Evolutionary conservation across 2,329 filamentous ascomycete genomes (phyloP).

Genomic region (Calonectria crousiana): DNA sequence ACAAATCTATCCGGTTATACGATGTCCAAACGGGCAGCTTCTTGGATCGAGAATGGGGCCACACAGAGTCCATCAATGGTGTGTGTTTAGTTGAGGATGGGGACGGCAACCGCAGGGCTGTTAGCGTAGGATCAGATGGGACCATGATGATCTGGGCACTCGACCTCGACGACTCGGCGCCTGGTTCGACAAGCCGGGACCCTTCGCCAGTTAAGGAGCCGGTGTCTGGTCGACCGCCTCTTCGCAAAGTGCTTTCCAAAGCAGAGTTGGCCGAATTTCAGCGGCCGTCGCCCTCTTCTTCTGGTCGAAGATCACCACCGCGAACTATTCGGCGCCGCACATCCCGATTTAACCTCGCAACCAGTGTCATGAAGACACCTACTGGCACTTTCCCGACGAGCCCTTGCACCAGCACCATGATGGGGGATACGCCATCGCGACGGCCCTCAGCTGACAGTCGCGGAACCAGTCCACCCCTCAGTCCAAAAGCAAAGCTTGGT

Average conservation of each 20-base stretch:
- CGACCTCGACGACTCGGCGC: slow-evolving; percentile 61
- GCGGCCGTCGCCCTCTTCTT: slow-evolving; percentile 58
- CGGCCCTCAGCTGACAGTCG: slow-evolving; percentile 59
- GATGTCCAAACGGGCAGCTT: slow-evolving; percentile 82
- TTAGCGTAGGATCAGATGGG: slow-evolving; percentile 83
- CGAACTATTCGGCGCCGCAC: slow-evolving; percentile 66
- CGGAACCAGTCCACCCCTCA: slow-evolving; percentile 62
- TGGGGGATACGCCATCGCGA: slow-evolving; percentile 61
- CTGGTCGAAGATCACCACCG: slow-evolving; percentile 67
- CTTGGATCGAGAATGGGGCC: slow-evolving; percentile 91
- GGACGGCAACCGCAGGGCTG: slow-evolving; percentile 68
- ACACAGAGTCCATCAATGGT: slow-evolving; percentile 93
- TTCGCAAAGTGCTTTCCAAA: slow-evolving; percentile 88
- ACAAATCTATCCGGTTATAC: slow-evolving; percentile 95
- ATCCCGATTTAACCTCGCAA: slow-evolving; percentile 62
- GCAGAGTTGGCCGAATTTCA: slow-evolving; percentile 88
- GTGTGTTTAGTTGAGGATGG: slow-evolving; percentile 77
- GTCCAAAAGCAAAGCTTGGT: slow-evolving; percentile 60
- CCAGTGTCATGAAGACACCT: slow-evolving; percentile 53
- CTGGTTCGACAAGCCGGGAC: slow-evolving; percentile 60
- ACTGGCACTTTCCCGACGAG: slow-evolving; percentile 54
- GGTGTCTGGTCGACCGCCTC: slow-evolving; percentile 74
- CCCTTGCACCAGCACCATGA: slow-evolving; percentile 53
- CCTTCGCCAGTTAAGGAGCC: slow-evolving; percentile 66
- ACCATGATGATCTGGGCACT: slow-evolving; percentile 85